Percentiles rank a stretch among this genome's conserved stretches.
These are phyloP conservation scores for Solanum verrucosum DNA, from an alignment of 257 asterid species.

Conservation along the genomic window DNA sequence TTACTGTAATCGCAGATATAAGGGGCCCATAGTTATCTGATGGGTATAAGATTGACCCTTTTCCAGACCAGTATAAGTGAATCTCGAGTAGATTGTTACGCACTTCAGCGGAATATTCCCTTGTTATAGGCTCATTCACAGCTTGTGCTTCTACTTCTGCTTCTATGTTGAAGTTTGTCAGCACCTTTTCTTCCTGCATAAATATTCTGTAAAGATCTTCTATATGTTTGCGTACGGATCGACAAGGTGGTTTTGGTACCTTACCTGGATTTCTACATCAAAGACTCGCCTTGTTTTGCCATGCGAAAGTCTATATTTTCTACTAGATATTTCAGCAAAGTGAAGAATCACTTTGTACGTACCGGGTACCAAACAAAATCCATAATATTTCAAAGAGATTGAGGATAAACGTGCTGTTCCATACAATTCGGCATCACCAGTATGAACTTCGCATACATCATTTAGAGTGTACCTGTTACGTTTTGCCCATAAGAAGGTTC, in stretches of 20 bases:
- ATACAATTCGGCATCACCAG: slow-evolving; percentile 8
- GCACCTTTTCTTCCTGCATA: neutral
- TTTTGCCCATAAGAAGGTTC: neutral
- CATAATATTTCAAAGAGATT: slow-evolving; percentile 22
- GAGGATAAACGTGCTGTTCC: slow-evolving; percentile 10
- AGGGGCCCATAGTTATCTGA: slow-evolving; percentile 5
- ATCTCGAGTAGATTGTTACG: neutral
- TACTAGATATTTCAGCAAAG: slow-evolving; percentile 13
- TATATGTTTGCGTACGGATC: no score
- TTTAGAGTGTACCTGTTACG: neutral
- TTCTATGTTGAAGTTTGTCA: slow-evolving; percentile 6
- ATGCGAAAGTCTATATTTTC: neutral
- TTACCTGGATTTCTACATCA: slow-evolving; percentile 17
- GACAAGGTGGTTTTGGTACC: neutral
- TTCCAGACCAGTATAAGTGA: slow-evolving; percentile 21
- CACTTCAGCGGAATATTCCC: neutral
- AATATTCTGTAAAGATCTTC: neutral
- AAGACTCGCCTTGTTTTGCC: slow-evolving; percentile 4
- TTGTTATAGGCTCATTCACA: neutral
- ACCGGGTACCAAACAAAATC: slow-evolving; percentile 11
- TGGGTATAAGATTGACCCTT: neutral
- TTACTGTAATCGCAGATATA: slow-evolving; percentile 13
- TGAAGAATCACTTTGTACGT: slow-evolving; percentile 8
- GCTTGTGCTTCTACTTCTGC: neutral
- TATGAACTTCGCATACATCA: neutral